Base-by-base conservation (phyloP, 305 asterid species). In the Striga hermonthica region DNA sequence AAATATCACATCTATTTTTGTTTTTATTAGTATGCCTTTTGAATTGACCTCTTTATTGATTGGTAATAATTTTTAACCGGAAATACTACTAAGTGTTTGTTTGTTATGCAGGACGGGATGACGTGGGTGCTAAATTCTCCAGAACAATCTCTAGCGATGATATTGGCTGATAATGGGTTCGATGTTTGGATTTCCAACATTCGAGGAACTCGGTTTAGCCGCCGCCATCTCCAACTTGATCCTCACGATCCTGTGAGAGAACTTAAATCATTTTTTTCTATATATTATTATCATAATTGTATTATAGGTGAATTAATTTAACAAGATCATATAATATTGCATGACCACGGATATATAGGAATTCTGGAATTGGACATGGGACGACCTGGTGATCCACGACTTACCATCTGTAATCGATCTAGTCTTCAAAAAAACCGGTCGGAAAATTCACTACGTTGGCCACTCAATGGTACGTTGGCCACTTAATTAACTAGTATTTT, bases 321-420 rank as follows among this genome's bases (percentile, higher is more conserved):
- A 22, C 31, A 22, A 22, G 31, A 22, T 22, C 31, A 22, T 22
- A 22, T 22, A 22, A 22, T 22, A 22, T 22, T 10, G 55, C 14
- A 8, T 50, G 14, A 50, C 12, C 34, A 34, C 2, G 31, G 31
- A 22, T n/a, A 2, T 15, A 35, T 72, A 87, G 96, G 71, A 67
- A 9, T 86, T 74, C 57, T 91, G 96, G 98, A 50, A 91, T 16
- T 91, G 96, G 96, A 82, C 94, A 50, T 89, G 98, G 98, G 96
- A 91, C 67, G 96, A 91, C 8, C 65, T 91, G 41, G 94, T 79
- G 31, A 60, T 9, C 34, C 81, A 86, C 35, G 98, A 91, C 69
- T 67, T 91, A 9, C 87, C 91, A 3, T 73, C 90, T 7, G 58
- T 81, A 0, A 45, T 87, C 57, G 77, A 80, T 12, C 71, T 83